These are phyloP conservation scores for Spathaspora arborariae DNA, from an alignment of 805 yeast species.

Conservation along the genomic window DNA sequence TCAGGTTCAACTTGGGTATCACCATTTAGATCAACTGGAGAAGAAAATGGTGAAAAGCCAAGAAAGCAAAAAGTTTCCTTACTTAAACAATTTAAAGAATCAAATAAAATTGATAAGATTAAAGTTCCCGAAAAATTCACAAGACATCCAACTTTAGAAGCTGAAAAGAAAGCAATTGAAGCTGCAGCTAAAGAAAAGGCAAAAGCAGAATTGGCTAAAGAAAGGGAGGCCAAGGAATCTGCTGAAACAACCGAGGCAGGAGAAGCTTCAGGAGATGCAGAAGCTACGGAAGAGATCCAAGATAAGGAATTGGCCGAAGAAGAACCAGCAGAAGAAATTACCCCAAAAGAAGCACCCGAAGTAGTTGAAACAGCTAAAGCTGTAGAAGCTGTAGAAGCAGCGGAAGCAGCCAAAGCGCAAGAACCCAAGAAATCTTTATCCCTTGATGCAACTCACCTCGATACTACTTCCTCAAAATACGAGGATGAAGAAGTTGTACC, in stretches of 20 bases:
- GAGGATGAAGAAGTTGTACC: constrained; percentile 7
- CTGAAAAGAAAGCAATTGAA: constrained; percentile 27
- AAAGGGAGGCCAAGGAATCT: constrained; percentile 10
- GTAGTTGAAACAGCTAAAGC: constrained; percentile 8
- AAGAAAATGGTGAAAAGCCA: constrained; percentile 4
- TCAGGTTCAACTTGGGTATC: constrained; percentile 36
- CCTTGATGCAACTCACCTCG: constrained; percentile 6
- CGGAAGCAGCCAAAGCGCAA: constrained; percentile 11
- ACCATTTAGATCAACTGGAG: constrained; percentile 30
- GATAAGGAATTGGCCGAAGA: constrained; percentile 6
- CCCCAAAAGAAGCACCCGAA: constrained; percentile 10
- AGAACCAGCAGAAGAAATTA: constrained; percentile 11
- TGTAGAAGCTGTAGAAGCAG: constrained; percentile 11
- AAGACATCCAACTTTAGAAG: constrained; percentile 36
- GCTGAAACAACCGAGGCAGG: constrained; percentile 22
- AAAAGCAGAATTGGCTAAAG: constrained; percentile 19
- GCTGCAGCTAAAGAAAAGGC: constrained; percentile 34
- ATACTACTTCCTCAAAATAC: constrained; percentile 1
- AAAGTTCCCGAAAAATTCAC: constrained; percentile 40
- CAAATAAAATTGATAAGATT: constrained; percentile 28
- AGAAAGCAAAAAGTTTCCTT: constrained; percentile 23
- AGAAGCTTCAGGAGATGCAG: constrained; percentile 17
- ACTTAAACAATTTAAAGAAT: constrained; percentile 30
- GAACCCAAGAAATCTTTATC: constrained; percentile 6
- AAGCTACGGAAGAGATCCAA: constrained; percentile 12